Conservation (phyloP, 805 yeast genomes). For the Komagataella kurtzmanii region DNA sequence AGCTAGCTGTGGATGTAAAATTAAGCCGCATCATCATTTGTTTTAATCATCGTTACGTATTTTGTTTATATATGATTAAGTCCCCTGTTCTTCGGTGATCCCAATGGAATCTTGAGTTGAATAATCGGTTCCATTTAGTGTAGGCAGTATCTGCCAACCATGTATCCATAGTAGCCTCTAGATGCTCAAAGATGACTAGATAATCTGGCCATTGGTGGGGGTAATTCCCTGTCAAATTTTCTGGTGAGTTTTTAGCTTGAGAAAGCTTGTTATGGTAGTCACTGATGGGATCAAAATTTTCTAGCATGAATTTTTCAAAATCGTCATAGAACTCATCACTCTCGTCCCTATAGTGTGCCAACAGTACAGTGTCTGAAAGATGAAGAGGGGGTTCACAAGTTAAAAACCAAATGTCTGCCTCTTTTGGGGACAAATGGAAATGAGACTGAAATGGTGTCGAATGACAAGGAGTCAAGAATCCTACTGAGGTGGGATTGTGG, state of each 20-base stretch:
- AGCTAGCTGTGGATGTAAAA: background rate
- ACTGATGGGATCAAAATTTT: conserved; percentile 29
- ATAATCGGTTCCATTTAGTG: conserved; percentile 36
- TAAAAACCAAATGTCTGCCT: conserved; percentile 54
- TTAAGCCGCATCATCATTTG: background rate
- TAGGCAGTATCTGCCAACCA: conserved; percentile 28
- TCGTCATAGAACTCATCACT: conserved; percentile 73
- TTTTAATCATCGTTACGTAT: background rate
- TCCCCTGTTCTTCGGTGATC: conserved; percentile 73
- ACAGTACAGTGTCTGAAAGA: conserved; percentile 14
- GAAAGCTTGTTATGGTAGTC: background rate
- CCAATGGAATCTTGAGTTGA: conserved; percentile 79
- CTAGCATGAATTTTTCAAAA: conserved; percentile 41
- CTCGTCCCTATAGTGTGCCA: conserved; percentile 59
- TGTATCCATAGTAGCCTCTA: conserved; percentile 31
- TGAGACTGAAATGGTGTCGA: conserved; percentile 93
- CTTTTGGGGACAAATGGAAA: conserved; percentile 39
- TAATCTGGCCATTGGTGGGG: conserved; percentile 56
- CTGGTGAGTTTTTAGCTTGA: background rate
- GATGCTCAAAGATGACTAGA: conserved; percentile 56
- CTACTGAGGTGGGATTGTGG: conserved; percentile 31
- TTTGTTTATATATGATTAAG: conserved; percentile 40
- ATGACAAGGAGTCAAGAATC: conserved; percentile 91
- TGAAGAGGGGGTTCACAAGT: conserved; percentile 87
- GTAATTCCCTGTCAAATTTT: conserved; percentile 9